phyloP scores from a whole-genome alignment of 2,329 filamentous ascomycete species.

The Cercospora zeae-maydis region DNA sequence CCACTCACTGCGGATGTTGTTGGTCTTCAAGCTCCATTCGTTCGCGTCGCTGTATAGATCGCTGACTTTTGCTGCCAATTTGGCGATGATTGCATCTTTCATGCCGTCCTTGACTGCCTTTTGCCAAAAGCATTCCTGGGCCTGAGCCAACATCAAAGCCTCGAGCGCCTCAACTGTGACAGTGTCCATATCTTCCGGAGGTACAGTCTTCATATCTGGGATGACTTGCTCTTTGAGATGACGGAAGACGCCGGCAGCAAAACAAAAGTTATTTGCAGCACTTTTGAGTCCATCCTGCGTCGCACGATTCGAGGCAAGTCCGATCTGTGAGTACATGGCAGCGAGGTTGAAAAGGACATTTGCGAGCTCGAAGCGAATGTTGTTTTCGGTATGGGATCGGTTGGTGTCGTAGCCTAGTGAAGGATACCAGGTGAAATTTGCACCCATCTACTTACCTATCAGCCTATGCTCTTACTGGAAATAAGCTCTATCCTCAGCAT shows the following conservation, averaged over 20 bases:
- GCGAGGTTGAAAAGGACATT: constrained; percentile 93
- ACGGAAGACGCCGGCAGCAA: constrained; percentile 76
- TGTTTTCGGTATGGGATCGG: constrained; percentile 50
- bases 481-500: constrained; percentile 33
- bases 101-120: constrained; percentile 92
- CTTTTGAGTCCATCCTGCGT: constrained; percentile 79
- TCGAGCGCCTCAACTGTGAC: constrained; percentile 79
- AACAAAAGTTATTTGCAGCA: constrained; percentile 85
- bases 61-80: constrained; percentile 83
- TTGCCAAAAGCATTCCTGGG: constrained; percentile 97
- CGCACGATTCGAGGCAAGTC: constrained; percentile 71
- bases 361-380: constrained; percentile 76
- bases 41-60: constrained; percentile 83
- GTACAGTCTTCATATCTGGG: constrained; percentile 71
- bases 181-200: constrained; percentile 93
- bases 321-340: constrained; percentile 89
- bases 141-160: constrained; percentile 83
- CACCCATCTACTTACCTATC: constrained; percentile 63
- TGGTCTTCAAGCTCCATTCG: constrained; percentile 82
- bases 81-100: constrained; percentile 88
- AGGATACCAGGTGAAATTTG: constrained; percentile 95
- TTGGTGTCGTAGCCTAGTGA: constrained; percentile 67
- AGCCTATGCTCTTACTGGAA: constrained; percentile 11
- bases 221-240: constrained; percentile 74
- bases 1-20: constrained; percentile 89